Evolutionary conservation across 768 basidiomycete genomes (phyloP).

Genomic region (Tephrocybe sp.): DNA sequence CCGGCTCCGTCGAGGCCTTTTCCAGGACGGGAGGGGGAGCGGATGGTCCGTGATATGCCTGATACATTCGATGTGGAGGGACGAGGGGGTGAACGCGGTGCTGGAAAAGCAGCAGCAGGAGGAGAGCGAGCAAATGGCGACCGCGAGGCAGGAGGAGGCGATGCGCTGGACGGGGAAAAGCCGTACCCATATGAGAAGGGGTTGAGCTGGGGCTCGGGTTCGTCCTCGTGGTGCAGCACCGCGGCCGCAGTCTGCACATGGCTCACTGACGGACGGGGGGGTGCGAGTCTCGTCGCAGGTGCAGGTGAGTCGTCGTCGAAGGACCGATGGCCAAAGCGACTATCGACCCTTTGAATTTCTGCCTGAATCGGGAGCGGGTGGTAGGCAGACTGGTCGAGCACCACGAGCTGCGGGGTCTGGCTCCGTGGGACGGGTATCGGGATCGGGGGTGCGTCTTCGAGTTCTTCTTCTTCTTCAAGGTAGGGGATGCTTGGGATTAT

Average conservation of each 20-base stretch:
- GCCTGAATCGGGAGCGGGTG: neutral
- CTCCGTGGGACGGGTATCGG: conserved; percentile 12
- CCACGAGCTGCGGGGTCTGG: conserved; percentile 6
- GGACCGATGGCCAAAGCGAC: too few relatives aligned
- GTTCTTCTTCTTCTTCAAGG: neutral
- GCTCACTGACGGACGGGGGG: neutral
- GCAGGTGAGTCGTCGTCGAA: neutral
- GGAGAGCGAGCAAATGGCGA: neutral
- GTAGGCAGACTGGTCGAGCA: neutral
- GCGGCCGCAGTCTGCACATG: neutral
- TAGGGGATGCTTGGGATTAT: neutral
- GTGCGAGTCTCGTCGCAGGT: neutral
- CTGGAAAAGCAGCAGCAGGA: too few relatives aligned
- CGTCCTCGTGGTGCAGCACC: neutral
- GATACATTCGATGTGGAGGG: neutral
- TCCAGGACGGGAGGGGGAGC: neutral
- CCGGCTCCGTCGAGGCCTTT: too few relatives aligned
- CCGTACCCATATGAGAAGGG: conserved; percentile 3
- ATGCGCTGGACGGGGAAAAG: neutral
- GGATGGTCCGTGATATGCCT: conserved; percentile 4
- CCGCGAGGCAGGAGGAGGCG: neutral
- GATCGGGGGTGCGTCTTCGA: conserved; percentile 5
- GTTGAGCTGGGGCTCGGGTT: neutral
- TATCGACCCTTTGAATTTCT: too few relatives aligned
- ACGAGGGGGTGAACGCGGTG: neutral